Evolutionary conservation across 2,329 filamentous ascomycete species (phyloP).

Genomic region (Alternaria brassicicola): DNA sequence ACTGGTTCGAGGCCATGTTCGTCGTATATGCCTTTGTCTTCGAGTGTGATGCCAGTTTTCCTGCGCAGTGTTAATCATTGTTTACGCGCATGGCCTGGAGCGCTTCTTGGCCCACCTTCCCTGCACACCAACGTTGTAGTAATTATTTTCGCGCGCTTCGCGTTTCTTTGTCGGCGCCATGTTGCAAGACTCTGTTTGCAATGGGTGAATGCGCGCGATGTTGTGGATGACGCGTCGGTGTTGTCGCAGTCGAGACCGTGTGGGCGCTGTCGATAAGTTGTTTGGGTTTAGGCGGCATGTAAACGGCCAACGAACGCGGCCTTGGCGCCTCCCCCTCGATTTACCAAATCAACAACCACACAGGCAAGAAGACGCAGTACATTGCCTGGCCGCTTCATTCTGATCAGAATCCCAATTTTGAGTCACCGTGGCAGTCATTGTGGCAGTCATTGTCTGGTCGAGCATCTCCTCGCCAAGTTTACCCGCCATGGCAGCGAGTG

Average conservation of each 20-base stretch:
- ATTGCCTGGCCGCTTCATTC: too few relatives aligned
- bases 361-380: too few relatives aligned
- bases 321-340: constrained; percentile 13
- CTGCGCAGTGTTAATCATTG: constrained; percentile 55
- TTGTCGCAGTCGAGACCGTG: constrained; percentile 1
- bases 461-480: not conserved
- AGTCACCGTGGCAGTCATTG: too few relatives aligned
- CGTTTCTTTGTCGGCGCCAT: constrained; percentile 47
- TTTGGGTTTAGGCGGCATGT: constrained; percentile 29
- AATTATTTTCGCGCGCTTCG: constrained; percentile 50
- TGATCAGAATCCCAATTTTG: too few relatives aligned
- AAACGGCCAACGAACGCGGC: constrained; percentile 12
- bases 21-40: constrained; percentile 80
- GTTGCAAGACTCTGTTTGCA: not conserved
- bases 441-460: not conserved
- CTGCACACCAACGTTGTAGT: constrained; percentile 49
- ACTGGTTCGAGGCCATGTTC: constrained; percentile 91
- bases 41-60: constrained; percentile 85
- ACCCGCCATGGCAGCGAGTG: constrained; percentile 2
- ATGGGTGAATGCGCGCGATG: constrained; percentile 21
- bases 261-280: constrained; percentile 23
- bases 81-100: constrained; percentile 4
- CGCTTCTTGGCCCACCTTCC: constrained; percentile 40
- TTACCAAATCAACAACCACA: not conserved
- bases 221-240: constrained; percentile 20